Evolutionary conservation across 2,329 filamentous ascomycete species (phyloP), one percentile per base, ranked within the genome.

Genomic region (Triangularia verruculosa): DNA sequence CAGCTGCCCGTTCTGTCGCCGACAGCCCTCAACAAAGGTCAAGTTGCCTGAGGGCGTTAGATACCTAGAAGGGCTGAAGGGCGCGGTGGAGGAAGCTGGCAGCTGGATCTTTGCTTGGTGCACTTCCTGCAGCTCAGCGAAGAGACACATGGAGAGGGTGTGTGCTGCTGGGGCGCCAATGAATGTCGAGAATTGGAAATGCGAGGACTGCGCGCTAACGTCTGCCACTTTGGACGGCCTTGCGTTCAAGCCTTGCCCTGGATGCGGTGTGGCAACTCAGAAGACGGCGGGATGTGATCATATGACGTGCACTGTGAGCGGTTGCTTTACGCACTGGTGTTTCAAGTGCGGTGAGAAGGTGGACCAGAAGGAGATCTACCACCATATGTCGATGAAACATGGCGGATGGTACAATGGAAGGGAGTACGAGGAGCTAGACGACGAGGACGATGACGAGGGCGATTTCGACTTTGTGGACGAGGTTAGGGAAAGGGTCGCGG

Each of bases 71-170:
- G 73, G 78, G 34, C 64, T 82, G 24, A 68, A 68, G 1, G 68
- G 69, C 0, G 82, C 79, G 0, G 72, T 82, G 0, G 68, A 74
- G 2, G 75, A 80, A 12, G 67, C 73, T 1, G 80, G 76, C 1
- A 72, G 71, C 1, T 82, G 77, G 76, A 78, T 83, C 59, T 81
- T 83, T 53, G 80, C 77, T 0, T 82, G 79, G 81, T 86, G 83
- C 67, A 63, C 32, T 2, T 69, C 65, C 3, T 83, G 82, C 61
- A 75, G 74, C 3, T 72, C 73, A 11, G 81, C 81, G 3, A 77
- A 75, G 66, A 73, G 73, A 62, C 77, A 75, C 58, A 73, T 78
- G 17, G 78, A 80, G 66, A 72, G 80, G 5, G 76, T 76, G 1
- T 84, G 82, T 65, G 79, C 77, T 0, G 72, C 71, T 0, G 80